phyloP scores from a whole-genome alignment of 305 asterid species.

The Fraxinus albicans region DNA sequence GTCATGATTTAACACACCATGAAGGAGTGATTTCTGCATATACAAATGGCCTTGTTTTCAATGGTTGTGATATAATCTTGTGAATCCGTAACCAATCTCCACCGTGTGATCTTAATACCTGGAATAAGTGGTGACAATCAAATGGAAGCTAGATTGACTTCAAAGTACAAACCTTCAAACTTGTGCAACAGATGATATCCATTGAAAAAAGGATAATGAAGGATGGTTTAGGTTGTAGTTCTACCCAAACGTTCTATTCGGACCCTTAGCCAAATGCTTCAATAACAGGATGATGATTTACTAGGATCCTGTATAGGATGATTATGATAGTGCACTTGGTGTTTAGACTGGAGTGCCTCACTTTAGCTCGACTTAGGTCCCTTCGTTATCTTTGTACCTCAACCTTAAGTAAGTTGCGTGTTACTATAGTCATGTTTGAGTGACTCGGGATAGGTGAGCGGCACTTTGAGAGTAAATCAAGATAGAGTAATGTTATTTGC shows the following conservation, averaged over 20 bases:
- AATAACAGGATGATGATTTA: slow-evolving; percentile 62
- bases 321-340: slow-evolving; percentile 32
- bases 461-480: no score
- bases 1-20: not conserved
- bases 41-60: slow-evolving; percentile 19
- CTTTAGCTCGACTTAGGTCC: no score
- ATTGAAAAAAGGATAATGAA: slow-evolving; percentile 44
- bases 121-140: slow-evolving; percentile 85
- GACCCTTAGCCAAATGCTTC: slow-evolving; percentile 76
- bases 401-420: slow-evolving; percentile 55
- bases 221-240: slow-evolving; percentile 97
- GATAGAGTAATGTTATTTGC: no score
- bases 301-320: slow-evolving; percentile 56
- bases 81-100: slow-evolving; percentile 28
- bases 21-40: slow-evolving; percentile 4
- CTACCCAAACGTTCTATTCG: slow-evolving; percentile 53
- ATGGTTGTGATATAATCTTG: slow-evolving; percentile 33
- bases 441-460: no score
- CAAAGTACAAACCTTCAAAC: slow-evolving; percentile 64
- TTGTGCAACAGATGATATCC: slow-evolving; percentile 72
- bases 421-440: not conserved
- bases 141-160: slow-evolving; percentile 70
- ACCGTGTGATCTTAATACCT: slow-evolving; percentile 69
- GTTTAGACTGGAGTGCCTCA: no score
- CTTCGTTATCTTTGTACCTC: no score